Evolutionary conservation across 2,329 filamentous ascomycete genomes (phyloP).

Genomic region (Neofusicoccum umdonicola): DNA sequence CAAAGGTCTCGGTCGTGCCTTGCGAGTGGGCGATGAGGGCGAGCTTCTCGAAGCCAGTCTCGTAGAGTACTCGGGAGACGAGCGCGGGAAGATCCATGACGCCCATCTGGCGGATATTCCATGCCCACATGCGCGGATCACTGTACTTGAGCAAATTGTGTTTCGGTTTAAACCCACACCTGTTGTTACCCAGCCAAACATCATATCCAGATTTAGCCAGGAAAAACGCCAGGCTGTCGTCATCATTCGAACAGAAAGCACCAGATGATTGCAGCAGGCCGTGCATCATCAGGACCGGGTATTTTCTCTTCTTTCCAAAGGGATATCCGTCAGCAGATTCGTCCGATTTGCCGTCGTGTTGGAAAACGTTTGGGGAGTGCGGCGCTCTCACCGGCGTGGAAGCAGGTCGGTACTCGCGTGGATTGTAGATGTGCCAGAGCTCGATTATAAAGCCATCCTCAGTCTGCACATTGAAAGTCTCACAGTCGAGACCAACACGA

Average conservation of each 20-base stretch:
- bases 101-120: constrained; percentile 87
- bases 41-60: constrained; percentile 80
- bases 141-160: constrained; percentile 68
- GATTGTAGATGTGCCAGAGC: constrained; percentile 87
- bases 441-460: constrained; percentile 91
- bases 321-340: constrained; percentile 20
- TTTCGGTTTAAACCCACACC: constrained; percentile 78
- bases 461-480: constrained; percentile 80
- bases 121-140: constrained; percentile 93
- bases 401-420: constrained; percentile 63
- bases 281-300: constrained; percentile 83
- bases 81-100: constrained; percentile 83
- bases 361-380: constrained; percentile 63
- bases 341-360: constrained; percentile 10
- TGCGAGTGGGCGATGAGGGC: constrained; percentile 86
- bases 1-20: constrained; percentile 83
- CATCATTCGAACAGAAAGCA: constrained; percentile 86
- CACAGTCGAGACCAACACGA: constrained; percentile 81
- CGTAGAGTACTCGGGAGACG: constrained; percentile 71
- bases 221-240: constrained; percentile 85
- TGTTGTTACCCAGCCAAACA: constrained; percentile 93
- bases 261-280: constrained; percentile 85
- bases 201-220: constrained; percentile 90
- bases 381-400: constrained; percentile 50
- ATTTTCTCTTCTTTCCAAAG: constrained; percentile 61